Percentiles rank a stretch among this genome's conserved stretches.
Evolutionary conservation across 495 filamentous ascomycete species (phyloP).

Genomic region (Aspergillus egyptiacus): DNA sequence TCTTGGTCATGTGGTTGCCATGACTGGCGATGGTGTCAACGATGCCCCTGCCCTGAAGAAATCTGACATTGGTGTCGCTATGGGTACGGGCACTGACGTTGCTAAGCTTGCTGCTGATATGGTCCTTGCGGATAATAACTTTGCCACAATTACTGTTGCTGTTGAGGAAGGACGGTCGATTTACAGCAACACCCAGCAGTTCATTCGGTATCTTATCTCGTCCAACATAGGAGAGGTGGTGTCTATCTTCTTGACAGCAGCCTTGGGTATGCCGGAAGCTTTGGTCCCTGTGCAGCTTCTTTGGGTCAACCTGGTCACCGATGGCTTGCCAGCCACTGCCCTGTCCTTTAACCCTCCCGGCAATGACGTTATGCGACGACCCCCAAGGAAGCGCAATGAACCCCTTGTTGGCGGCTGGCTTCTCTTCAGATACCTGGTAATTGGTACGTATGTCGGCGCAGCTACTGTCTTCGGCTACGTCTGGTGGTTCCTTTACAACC

Average conservation of each 20-base stretch:
- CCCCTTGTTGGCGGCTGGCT: conserved; percentile 88
- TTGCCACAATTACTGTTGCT: conserved; percentile 92
- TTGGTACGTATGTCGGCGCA: conserved; percentile 88
- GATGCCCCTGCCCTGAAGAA: conserved; percentile 98
- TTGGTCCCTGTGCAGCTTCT: conserved; percentile 95
- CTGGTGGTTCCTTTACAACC: conserved; percentile 99
- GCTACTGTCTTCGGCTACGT: conserved; percentile 97
- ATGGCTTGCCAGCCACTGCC: conserved; percentile 93
- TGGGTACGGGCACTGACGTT: conserved; percentile 98
- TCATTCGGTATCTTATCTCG: conserved; percentile 98
- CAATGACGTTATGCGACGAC: conserved; percentile 92
- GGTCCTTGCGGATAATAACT: conserved; percentile 98
- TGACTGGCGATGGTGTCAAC: conserved; percentile 99
- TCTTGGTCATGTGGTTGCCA: conserved; percentile 90
- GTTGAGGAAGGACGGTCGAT: conserved; percentile 97
- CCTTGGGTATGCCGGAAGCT: conserved; percentile 95
- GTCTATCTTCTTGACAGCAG: conserved; percentile 97
- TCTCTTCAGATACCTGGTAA: conserved; percentile 95
- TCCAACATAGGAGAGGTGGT: conserved; percentile 99
- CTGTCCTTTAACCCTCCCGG: conserved; percentile 97
- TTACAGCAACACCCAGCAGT: conserved; percentile 99
- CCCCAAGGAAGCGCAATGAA: conserved; percentile 88
- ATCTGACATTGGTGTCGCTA: conserved; percentile 96
- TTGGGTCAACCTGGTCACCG: conserved; percentile 99
- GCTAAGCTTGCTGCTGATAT: conserved; percentile 96